Evolutionary conservation across 1,284 basidiomycete species (phyloP).

Genomic region (Cutaneotrichosporon spelunceum): DNA sequence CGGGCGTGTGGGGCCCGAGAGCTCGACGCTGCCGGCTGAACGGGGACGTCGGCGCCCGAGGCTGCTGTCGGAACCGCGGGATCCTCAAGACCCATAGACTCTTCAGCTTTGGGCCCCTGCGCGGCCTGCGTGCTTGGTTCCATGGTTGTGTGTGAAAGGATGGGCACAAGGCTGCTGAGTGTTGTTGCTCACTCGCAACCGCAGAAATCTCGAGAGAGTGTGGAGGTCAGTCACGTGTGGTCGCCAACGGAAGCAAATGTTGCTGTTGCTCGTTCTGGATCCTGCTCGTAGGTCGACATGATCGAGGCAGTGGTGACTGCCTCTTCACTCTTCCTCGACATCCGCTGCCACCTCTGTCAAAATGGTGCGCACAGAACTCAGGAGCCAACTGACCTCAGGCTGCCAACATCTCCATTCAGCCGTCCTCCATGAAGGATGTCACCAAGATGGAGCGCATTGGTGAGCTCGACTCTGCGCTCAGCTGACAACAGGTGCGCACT

Average conservation of each 20-base stretch:
- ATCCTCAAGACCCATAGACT: neutral
- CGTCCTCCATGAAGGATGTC: slow-evolving; percentile 65
- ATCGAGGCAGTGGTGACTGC: neutral
- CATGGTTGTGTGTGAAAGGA: neutral
- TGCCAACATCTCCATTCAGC: slow-evolving; percentile 52
- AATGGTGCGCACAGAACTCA: slow-evolving; percentile 12
- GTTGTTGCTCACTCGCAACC: neutral
- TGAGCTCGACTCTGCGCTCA: slow-evolving; percentile 41
- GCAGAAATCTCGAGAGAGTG: slow-evolving; percentile 16
- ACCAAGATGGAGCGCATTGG: slow-evolving; percentile 97
- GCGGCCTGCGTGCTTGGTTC: neutral
- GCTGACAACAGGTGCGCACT: slow-evolving; percentile 72
- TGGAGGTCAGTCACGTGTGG: slow-evolving; percentile 19
- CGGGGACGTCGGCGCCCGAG: neutral
- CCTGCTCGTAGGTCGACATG: neutral
- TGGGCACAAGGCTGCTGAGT: neutral
- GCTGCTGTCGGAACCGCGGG: neutral
- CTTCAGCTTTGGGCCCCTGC: neutral
- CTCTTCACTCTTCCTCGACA: neutral
- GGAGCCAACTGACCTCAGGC: slow-evolving; percentile 32
- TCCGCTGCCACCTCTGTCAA: neutral
- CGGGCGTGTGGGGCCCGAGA: neutral
- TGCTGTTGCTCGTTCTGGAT: neutral
- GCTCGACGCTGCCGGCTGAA: neutral
- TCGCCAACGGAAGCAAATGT: slow-evolving; percentile 10